Conservation (phyloP, 805 yeast species). For the Candida ovalis region DNA sequence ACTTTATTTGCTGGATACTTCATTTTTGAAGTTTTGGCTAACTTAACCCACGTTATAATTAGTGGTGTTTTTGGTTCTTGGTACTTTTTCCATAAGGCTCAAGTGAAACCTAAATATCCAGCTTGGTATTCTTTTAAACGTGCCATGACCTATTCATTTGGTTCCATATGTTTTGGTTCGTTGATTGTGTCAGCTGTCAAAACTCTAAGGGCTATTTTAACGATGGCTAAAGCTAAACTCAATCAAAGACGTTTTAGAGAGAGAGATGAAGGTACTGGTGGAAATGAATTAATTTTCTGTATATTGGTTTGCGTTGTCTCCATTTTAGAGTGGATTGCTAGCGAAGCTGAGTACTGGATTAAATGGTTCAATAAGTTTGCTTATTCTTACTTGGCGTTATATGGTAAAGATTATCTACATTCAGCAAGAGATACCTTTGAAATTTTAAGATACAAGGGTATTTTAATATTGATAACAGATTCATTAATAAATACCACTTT, state of each 20-base stretch:
- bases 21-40: slow-evolving; percentile 77
- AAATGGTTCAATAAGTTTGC: slow-evolving; percentile 89
- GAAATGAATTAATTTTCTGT: slow-evolving; percentile 46
- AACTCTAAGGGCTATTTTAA: slow-evolving; percentile 53
- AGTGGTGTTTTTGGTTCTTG: slow-evolving; percentile 88
- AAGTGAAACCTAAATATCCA: slow-evolving; percentile 69
- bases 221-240: slow-evolving; percentile 44
- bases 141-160: slow-evolving; percentile 82
- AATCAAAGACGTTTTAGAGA: slow-evolving; percentile 23
- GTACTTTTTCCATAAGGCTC: slow-evolving; percentile 61
- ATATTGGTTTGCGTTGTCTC: slow-evolving; percentile 41
- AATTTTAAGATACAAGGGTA: slow-evolving; percentile 71
- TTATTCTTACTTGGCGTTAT: slow-evolving; percentile 79
- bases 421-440: slow-evolving; percentile 84
- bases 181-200: slow-evolving; percentile 74
- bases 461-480: slow-evolving; percentile 82
- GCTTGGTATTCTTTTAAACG: slow-evolving; percentile 75
- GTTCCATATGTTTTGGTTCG: slow-evolving; percentile 81
- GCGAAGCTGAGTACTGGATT: slow-evolving; percentile 39
- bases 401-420: slow-evolving; percentile 71
- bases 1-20: slow-evolving; percentile 81
- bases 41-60: slow-evolving; percentile 74
- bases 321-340: slow-evolving; percentile 63
- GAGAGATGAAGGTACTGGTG: slow-evolving; percentile 47
- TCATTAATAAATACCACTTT: slow-evolving; percentile 76